These are phyloP conservation scores for Trametes elegans DNA, from an alignment of 768 basidiomycete genomes.

Conservation along the genomic window DNA sequence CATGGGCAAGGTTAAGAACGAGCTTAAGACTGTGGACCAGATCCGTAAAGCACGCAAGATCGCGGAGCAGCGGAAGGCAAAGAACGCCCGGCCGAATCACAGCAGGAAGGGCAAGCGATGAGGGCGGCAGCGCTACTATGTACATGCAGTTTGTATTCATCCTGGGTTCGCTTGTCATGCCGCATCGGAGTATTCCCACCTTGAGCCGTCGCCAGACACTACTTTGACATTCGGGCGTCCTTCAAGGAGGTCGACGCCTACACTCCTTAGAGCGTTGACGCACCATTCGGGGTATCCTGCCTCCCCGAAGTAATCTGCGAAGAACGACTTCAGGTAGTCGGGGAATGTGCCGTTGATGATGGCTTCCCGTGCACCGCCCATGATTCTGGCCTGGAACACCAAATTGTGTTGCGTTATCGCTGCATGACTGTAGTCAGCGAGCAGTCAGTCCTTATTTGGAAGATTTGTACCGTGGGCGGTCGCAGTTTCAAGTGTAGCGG, in stretches of 20 bases:
- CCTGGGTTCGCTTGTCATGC: conserved; percentile 6
- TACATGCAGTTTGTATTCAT: neutral
- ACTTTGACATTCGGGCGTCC: conserved; percentile 45
- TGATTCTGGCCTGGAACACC: conserved; percentile 81
- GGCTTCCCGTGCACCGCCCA: conserved; percentile 82
- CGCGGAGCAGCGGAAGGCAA: conserved; percentile 63
- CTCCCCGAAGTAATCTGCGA: conserved; percentile 72
- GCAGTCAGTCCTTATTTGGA: conserved; percentile 14
- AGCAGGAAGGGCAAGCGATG: conserved; percentile 43
- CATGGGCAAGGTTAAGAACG: conserved; percentile 65
- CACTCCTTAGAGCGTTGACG: conserved; percentile 76
- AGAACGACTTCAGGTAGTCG: conserved; percentile 72
- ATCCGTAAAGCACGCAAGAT: conserved; percentile 75
- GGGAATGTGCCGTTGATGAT: conserved; percentile 80
- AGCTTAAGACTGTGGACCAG: conserved; percentile 85
- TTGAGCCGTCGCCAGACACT: conserved; percentile 61
- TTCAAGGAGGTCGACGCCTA: conserved; percentile 80
- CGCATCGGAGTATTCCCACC: conserved; percentile 75
- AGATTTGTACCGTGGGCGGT: conserved; percentile 72
- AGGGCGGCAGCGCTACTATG: neutral
- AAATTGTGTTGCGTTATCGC: conserved; percentile 83
- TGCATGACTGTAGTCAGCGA: conserved; percentile 31
- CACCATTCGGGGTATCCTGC: conserved; percentile 88
- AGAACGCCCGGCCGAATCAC: conserved; percentile 73
- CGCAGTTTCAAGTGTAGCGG: conserved; percentile 74